Percentiles rank a stretch among this genome's conserved stretches.
These are phyloP conservation scores for Salix suchowensis DNA, from an alignment of 345 rosid species.

Conservation along the genomic window DNA sequence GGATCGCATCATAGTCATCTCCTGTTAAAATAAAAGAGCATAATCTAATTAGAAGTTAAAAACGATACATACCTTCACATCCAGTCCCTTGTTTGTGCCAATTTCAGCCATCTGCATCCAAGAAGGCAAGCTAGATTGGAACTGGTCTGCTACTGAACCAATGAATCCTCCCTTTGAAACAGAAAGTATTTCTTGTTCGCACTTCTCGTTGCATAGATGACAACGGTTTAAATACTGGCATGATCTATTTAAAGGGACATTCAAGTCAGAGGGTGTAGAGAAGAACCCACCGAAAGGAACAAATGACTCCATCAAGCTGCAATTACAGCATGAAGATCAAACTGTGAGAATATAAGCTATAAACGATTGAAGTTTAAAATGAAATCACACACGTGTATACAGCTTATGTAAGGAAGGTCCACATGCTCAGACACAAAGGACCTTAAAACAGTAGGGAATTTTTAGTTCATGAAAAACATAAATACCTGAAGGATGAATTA, in stretches of 20 bases:
- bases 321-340: slow-evolving; percentile 27
- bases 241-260: slow-evolving; percentile 26
- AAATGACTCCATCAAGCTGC: slow-evolving; percentile 73
- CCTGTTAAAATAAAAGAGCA: neutral
- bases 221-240: slow-evolving; percentile 35
- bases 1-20: neutral
- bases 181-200: slow-evolving; percentile 50
- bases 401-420: neutral
- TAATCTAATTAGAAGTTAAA: slow-evolving; percentile 5
- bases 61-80: slow-evolving; percentile 38
- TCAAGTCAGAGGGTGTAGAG: slow-evolving; percentile 44
- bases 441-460: neutral
- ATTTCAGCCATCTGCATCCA: slow-evolving; percentile 44
- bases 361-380: slow-evolving; percentile 15
- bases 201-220: slow-evolving; percentile 53
- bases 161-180: slow-evolving; percentile 32
- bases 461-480: neutral
- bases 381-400: neutral
- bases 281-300: slow-evolving; percentile 74
- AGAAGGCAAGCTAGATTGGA: slow-evolving; percentile 42
- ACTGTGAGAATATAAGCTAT: slow-evolving; percentile 32
- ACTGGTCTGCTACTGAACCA: slow-evolving; percentile 39
- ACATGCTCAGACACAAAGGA: neutral
- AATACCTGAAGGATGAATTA: neutral
- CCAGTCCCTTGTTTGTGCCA: slow-evolving; percentile 32